These are phyloP conservation scores for Colletotrichum sansevieriae DNA, from an alignment of 2,329 filamentous ascomycete genomes.

Conservation along the genomic window DNA sequence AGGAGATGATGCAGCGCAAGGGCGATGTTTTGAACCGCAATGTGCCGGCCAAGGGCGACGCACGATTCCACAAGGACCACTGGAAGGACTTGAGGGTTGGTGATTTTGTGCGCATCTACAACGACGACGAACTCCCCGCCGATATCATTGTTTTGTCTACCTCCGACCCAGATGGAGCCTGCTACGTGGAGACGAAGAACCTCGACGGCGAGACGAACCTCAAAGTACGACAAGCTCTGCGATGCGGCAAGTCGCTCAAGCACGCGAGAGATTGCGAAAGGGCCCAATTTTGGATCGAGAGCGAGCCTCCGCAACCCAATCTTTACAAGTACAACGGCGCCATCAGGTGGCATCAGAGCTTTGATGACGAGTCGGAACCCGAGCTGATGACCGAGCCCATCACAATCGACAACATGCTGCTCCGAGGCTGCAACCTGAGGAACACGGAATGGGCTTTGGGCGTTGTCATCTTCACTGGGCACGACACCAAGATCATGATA, in stretches of 20 bases:
- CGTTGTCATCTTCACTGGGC: conserved; percentile 92
- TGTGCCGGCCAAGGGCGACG: conserved; percentile 74
- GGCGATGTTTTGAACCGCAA: conserved; percentile 79
- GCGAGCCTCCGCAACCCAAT: conserved; percentile 91
- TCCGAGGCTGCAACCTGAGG: conserved; percentile 91
- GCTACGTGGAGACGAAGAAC: conserved; percentile 98
- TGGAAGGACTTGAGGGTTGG: conserved; percentile 98
- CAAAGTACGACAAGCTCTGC: conserved; percentile 92
- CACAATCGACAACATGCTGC: conserved; percentile 92
- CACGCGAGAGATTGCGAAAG: conserved; percentile 94
- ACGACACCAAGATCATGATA: conserved; percentile 99
- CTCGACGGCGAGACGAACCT: conserved; percentile 97
- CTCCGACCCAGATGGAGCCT: conserved; percentile 92
- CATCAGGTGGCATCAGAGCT: conserved; percentile 86
- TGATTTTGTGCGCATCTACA: conserved; percentile 96
- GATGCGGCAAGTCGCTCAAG: conserved; percentile 84
- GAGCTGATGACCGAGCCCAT: conserved; percentile 92
- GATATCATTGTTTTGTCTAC: conserved; percentile 94
- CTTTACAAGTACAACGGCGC: conserved; percentile 95
- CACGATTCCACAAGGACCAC: conserved; percentile 89
- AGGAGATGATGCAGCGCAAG: conserved; percentile 60
- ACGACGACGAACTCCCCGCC: conserved; percentile 93
- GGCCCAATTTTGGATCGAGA: conserved; percentile 88
- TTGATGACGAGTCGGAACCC: conserved; percentile 70
- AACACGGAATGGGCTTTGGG: conserved; percentile 98